phyloP scores from a whole-genome alignment of 2,329 filamentous ascomycete species.

The Cercospora zeae-maydis region DNA sequence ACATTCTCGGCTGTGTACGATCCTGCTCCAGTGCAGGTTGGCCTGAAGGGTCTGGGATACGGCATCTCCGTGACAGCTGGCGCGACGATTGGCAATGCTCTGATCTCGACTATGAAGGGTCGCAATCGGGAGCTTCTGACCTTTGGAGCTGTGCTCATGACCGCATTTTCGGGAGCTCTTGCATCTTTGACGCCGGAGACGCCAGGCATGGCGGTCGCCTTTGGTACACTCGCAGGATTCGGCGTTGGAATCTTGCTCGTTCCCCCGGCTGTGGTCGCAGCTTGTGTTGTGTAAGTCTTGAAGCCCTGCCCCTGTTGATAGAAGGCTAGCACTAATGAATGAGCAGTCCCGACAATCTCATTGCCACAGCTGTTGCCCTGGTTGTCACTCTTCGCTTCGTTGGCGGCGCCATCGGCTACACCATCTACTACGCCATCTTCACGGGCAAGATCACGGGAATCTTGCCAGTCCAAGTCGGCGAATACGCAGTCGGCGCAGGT shows the following conservation, averaged over 20 bases:
- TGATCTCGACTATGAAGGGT: constrained; percentile 56
- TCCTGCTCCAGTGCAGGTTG: constrained; percentile 16
- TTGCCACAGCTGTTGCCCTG: constrained; percentile 63
- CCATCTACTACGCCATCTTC: constrained; percentile 51
- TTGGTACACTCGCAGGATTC: constrained; percentile 58
- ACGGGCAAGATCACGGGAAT: constrained; percentile 45
- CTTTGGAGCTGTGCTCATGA: constrained; percentile 60
- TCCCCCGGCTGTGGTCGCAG: constrained; percentile 59
- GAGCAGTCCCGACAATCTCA: constrained; percentile 61
- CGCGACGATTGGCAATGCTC: constrained; percentile 54
- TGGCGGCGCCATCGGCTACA: constrained; percentile 49
- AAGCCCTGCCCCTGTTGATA: background rate
- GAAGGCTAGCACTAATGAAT: background rate
- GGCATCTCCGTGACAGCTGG: constrained; percentile 60
- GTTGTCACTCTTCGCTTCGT: constrained; percentile 65
- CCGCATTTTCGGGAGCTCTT: constrained; percentile 47
- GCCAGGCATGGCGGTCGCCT: constrained; percentile 33
- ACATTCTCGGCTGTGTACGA: constrained; percentile 16
- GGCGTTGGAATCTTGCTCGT: constrained; percentile 65
- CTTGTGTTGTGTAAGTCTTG: constrained; percentile 38
- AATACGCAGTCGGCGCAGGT: constrained; percentile 38
- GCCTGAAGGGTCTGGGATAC: constrained; percentile 37
- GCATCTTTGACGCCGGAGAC: constrained; percentile 25
- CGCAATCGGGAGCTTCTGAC: constrained; percentile 59
- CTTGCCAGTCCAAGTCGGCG: constrained; percentile 49